Percentiles rank a stretch among this genome's conserved stretches.
phyloP scores from a whole-genome alignment of 306 rosid species.

The Prunus dulcis region DNA sequence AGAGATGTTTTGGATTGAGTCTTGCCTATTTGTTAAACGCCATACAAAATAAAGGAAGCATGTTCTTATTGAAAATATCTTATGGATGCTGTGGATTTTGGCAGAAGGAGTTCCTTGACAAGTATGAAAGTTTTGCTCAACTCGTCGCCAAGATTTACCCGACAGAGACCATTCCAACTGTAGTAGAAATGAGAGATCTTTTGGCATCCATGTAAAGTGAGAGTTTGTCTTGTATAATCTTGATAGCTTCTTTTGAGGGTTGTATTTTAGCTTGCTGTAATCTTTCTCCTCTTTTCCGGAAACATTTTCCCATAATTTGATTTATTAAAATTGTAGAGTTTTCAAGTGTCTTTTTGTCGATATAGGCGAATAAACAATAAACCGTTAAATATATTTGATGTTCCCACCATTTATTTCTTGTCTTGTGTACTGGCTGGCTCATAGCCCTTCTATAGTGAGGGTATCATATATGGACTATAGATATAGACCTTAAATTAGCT shows the following conservation, averaged over 20 bases:
- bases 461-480: too few relatives aligned
- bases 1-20: not conserved
- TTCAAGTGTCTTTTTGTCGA: not conserved
- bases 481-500: too few relatives aligned
- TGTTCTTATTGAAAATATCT: conserved; percentile 5
- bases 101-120: conserved; percentile 94
- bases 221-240: conserved; percentile 10
- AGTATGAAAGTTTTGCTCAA: conserved; percentile 80
- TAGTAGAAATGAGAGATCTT: conserved; percentile 63
- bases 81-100: conserved; percentile 27
- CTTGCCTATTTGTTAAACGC: not conserved
- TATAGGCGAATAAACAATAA: not conserved
- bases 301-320: conserved; percentile 18
- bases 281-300: not conserved
- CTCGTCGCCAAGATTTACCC: conserved; percentile 87
- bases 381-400: not conserved
- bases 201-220: conserved; percentile 61
- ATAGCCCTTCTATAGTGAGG: too few relatives aligned
- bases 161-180: conserved; percentile 55
- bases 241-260: conserved; percentile 19
- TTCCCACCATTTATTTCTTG: not conserved
- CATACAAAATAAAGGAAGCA: not conserved
- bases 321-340: conserved; percentile 4
- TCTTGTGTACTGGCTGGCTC: not conserved
- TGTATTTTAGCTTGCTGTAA: conserved; percentile 5